A percentile compares a stretch with the other conserved stretches of the same genome.
phyloP scores from a whole-genome alignment of 1,284 basidiomycete species.

The Naganishia sp. region DNA sequence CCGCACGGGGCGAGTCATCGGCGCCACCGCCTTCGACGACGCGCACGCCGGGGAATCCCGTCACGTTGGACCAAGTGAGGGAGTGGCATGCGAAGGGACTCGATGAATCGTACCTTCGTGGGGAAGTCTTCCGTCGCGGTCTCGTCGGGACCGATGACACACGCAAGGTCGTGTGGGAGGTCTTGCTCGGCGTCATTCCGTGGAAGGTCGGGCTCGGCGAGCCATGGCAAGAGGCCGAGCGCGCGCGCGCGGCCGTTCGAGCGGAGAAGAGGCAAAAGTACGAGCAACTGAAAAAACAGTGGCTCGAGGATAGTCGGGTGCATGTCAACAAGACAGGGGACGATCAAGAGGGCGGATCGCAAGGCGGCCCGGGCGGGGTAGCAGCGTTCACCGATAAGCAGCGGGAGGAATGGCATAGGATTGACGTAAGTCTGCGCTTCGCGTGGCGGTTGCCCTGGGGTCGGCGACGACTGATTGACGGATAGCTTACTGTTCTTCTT shows the following conservation, averaged over 20 bases:
- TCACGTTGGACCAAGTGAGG: slow-evolving; percentile 47
- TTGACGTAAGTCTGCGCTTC: slow-evolving; percentile 48
- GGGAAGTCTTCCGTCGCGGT: slow-evolving; percentile 55
- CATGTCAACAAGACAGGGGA: slow-evolving; percentile 33
- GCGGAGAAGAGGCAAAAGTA: slow-evolving; percentile 69
- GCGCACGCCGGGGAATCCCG: slow-evolving; percentile 49
- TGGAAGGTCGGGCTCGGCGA: slow-evolving; percentile 65
- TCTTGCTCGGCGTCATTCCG: slow-evolving; percentile 76
- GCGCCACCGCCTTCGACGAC: slow-evolving; percentile 44
- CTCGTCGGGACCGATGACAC: slow-evolving; percentile 73
- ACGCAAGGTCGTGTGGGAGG: slow-evolving; percentile 77
- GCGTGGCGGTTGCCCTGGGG: not conserved
- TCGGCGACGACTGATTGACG: slow-evolving; percentile 2
- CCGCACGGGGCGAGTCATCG: slow-evolving; percentile 34
- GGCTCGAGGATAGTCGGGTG: slow-evolving; percentile 70
- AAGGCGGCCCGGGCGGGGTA: slow-evolving; percentile 34
- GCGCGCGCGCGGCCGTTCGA: slow-evolving; percentile 60
- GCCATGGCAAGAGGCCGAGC: slow-evolving; percentile 33
- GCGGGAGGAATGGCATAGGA: slow-evolving; percentile 55
- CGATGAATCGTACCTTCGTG: slow-evolving; percentile 47
- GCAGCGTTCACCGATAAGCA: slow-evolving; percentile 41
- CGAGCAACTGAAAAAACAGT: slow-evolving; percentile 68
- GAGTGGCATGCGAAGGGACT: slow-evolving; percentile 45
- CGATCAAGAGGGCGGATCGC: slow-evolving; percentile 36
- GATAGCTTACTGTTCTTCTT: slow-evolving; percentile 17